A percentile compares a stretch with the other conserved stretches of the same genome.
Evolutionary conservation across 2,329 filamentous ascomycete genomes (phyloP).

Genomic region (Chlorencoelia australis): DNA sequence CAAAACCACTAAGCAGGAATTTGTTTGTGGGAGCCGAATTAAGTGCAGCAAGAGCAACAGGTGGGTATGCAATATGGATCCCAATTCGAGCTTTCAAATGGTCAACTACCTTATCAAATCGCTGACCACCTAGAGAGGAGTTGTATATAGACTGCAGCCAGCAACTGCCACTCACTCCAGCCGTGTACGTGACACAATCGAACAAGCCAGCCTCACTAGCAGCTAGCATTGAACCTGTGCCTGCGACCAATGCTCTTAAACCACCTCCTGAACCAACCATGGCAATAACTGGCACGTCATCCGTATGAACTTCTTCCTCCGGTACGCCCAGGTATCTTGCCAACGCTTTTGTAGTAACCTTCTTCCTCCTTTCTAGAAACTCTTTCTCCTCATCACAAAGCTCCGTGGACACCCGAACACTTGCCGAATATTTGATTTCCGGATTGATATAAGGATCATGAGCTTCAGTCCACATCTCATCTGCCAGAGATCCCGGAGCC

Average conservation of each 20-base stretch:
- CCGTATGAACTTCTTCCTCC: constrained; percentile 75
- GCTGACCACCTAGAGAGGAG: constrained; percentile 62
- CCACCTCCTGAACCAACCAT: constrained; percentile 93
- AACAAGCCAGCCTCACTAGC: constrained; percentile 80
- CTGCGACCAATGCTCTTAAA: constrained; percentile 79
- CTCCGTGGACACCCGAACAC: constrained; percentile 69
- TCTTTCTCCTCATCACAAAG: constrained; percentile 75
- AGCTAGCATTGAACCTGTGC: constrained; percentile 77
- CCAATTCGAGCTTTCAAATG: constrained; percentile 80
- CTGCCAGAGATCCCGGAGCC: constrained; percentile 76
- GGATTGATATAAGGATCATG: constrained; percentile 76
- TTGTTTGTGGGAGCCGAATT: constrained; percentile 91
- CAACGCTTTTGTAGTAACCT: constrained; percentile 60
- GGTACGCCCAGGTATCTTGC: constrained; percentile 72
- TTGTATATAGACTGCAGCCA: constrained; percentile 89
- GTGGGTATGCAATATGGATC: constrained; percentile 88
- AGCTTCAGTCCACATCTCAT: constrained; percentile 89
- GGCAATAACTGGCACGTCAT: constrained; percentile 87
- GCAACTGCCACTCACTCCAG: constrained; percentile 90
- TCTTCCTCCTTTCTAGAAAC: constrained; percentile 60
- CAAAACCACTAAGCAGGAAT: constrained; percentile 73
- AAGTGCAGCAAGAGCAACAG: constrained; percentile 68
- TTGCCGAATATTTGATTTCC: constrained; percentile 74
- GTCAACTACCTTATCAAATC: constrained; percentile 60
- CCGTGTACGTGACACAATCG: constrained; percentile 89